Conservation (phyloP, 306 rosid genomes). For the Leucaena leucocephala region DNA sequence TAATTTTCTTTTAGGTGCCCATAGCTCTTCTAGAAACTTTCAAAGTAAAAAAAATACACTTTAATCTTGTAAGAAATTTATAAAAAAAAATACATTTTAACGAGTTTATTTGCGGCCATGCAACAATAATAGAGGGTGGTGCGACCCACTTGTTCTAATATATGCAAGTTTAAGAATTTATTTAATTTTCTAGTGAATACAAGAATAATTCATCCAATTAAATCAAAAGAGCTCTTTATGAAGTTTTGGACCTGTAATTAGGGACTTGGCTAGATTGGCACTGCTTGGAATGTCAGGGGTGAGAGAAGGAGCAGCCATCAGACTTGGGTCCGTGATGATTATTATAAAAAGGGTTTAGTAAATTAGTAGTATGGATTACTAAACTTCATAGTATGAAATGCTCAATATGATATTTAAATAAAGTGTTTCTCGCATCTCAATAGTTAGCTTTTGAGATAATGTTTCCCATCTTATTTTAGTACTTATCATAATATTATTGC, state of each 20-base stretch:
- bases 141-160: neutral
- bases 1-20: neutral
- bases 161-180: too few species aligned
- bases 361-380: neutral
- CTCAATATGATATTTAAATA: too few species aligned
- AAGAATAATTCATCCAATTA: too few species aligned
- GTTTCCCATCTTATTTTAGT: too few species aligned
- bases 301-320: slow-evolving; percentile 67
- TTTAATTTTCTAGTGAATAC: too few species aligned
- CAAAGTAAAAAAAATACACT: neutral
- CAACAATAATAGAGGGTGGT: neutral
- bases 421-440: too few species aligned
- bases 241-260: slow-evolving; percentile 59
- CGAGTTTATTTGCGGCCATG: neutral
- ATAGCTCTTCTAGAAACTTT: neutral
- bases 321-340: slow-evolving; percentile 39
- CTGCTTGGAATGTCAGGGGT: slow-evolving; percentile 72
- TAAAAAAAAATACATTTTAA: neutral
- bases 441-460: too few species aligned
- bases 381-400: too few species aligned
- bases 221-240: neutral
- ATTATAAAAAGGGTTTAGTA: too few species aligned
- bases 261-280: slow-evolving; percentile 49
- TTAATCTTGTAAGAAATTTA: neutral
- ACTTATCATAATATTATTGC: too few species aligned